These are phyloP conservation scores for Zygotorulaspora danielsina DNA, from an alignment of 805 yeast species.

Conservation along the genomic window DNA sequence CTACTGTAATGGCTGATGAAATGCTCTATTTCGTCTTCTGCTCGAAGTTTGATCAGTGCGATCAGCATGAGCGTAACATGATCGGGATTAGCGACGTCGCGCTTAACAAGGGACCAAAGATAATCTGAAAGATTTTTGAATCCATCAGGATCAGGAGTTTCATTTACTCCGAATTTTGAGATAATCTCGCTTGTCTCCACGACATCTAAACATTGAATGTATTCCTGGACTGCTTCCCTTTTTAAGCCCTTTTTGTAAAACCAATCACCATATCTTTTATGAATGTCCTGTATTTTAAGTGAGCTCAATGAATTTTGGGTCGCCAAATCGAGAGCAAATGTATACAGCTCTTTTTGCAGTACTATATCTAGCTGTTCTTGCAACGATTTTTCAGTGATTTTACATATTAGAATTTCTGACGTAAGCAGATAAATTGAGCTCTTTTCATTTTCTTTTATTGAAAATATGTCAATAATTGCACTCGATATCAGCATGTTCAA, in stretches of 20 bases:
- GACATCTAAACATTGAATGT: conserved; percentile 50
- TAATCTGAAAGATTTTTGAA: conserved; percentile 57
- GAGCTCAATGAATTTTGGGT: conserved; percentile 30
- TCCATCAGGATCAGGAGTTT: conserved; percentile 20
- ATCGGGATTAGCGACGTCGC: conserved; percentile 60
- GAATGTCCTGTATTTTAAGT: conserved; percentile 36
- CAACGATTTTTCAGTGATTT: conserved; percentile 60
- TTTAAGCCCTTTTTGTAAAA: conserved; percentile 62
- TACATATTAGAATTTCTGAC: conserved; percentile 70
- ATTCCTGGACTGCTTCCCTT: conserved; percentile 70
- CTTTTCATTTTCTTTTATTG: conserved; percentile 38
- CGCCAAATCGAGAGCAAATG: conserved; percentile 70
- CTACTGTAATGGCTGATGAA: conserved; percentile 47
- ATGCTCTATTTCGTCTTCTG: conserved; percentile 48
- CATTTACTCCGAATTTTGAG: conserved; percentile 69
- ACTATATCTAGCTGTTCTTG: conserved; percentile 66
- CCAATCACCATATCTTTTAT: conserved; percentile 64
- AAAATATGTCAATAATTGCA: conserved; percentile 55
- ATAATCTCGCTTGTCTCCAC: conserved; percentile 73
- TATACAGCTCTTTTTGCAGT: conserved; percentile 63
- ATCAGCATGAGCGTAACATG: conserved; percentile 78
- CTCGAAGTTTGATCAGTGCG: conserved; percentile 72
- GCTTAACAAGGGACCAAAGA: conserved; percentile 54
- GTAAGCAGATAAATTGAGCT: conserved; percentile 57
- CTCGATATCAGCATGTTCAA: conserved; percentile 66